A percentile compares a stretch with the other conserved stretches of the same genome.
Conservation (phyloP, 768 basidiomycete genomes). For the Suillus subalutaceus region DNA sequence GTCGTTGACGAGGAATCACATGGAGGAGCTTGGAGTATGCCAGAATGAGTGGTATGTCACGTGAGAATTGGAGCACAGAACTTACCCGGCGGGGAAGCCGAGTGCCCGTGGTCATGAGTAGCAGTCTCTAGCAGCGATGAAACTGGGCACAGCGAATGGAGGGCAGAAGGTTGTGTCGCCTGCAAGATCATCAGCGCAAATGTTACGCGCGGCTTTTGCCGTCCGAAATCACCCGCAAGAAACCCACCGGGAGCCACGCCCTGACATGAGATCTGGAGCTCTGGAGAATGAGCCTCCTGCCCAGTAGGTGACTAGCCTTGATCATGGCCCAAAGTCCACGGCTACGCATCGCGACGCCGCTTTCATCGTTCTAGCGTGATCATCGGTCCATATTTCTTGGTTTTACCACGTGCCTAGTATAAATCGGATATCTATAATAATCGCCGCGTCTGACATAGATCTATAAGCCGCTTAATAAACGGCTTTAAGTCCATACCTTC, state of each 20-base stretch:
- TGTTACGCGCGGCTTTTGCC: constrained; percentile 13
- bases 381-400: neutral
- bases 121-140: neutral
- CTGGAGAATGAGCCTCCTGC: neutral
- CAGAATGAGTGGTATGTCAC: constrained; percentile 20
- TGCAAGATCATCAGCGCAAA: neutral
- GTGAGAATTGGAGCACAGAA: constrained; percentile 17
- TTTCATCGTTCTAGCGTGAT: neutral
- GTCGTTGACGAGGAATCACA: constrained; percentile 13
- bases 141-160: neutral
- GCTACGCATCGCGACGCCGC: neutral
- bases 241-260: neutral
- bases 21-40: constrained; percentile 9
- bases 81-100: constrained; percentile 18
- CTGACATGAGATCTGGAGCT: neutral
- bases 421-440: neutral
- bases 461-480: neutral
- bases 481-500: neutral
- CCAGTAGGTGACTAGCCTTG: neutral
- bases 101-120: constrained; percentile 12
- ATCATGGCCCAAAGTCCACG: neutral
- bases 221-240: constrained; percentile 16
- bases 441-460: neutral
- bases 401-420: no score
- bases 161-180: neutral